These are phyloP conservation scores for Aspergillus pseudonomiae DNA, from an alignment of 2,329 filamentous ascomycete species.

Conservation along the genomic window DNA sequence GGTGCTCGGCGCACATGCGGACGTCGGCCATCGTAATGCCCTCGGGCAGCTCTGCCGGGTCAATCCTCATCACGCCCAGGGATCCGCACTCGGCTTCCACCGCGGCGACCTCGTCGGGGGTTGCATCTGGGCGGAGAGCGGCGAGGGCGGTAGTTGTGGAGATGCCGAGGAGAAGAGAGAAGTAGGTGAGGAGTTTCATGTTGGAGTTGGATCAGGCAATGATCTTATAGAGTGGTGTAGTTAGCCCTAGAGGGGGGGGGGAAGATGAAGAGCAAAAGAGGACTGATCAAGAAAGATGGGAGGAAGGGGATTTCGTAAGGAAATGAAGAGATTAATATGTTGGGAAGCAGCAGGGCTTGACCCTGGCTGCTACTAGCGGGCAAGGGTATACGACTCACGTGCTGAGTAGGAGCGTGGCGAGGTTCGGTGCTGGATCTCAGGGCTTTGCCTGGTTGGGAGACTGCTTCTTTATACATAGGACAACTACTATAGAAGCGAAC, in stretches of 20 bases:
- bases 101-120: slow-evolving; percentile 20
- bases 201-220: slow-evolving; percentile 12
- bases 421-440: slow-evolving; percentile 3
- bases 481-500: not conserved
- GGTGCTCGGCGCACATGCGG: slow-evolving; percentile 24
- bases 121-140: slow-evolving; percentile 22
- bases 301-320: slow-evolving; percentile 7
- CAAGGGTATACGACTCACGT: not conserved
- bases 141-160: slow-evolving; percentile 22
- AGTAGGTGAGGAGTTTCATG: slow-evolving; percentile 26
- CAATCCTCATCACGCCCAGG: slow-evolving; percentile 22
- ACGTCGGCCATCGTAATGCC: slow-evolving; percentile 17
- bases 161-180: slow-evolving; percentile 25
- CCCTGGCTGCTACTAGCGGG: slow-evolving; percentile 13
- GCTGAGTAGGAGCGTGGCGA: not conserved
- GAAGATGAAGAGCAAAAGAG: slow-evolving; percentile 14
- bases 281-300: slow-evolving; percentile 10
- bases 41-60: slow-evolving; percentile 22
- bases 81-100: slow-evolving; percentile 21
- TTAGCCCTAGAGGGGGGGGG: slow-evolving; percentile 11
- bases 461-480: slow-evolving; percentile 7
- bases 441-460: no score
- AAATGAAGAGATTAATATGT: slow-evolving; percentile 12
- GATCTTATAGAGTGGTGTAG: slow-evolving; percentile 13
- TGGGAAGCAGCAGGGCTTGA: slow-evolving; percentile 14